A percentile compares a stretch with the other conserved stretches of the same genome.
Evolutionary conservation across 257 asterid genomes (phyloP).

Genomic region (Rehmannia glutinosa): DNA sequence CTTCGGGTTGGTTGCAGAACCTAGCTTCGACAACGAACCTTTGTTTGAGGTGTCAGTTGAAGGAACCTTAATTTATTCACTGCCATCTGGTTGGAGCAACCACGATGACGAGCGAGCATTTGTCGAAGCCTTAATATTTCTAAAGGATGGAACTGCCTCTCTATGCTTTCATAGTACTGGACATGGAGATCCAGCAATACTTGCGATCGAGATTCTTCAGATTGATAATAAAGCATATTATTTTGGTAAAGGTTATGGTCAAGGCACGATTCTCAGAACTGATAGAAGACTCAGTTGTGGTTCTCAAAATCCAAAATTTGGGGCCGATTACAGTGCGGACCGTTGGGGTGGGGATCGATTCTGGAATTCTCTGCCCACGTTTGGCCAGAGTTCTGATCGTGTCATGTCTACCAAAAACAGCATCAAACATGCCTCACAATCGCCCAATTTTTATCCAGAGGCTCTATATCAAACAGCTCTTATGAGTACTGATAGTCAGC

Average conservation of each 20-base stretch:
- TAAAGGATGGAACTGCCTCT: constrained; percentile 82
- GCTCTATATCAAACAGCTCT: constrained; percentile 79
- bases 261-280: constrained; percentile 80
- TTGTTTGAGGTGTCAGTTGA: constrained; percentile 85
- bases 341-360: constrained; percentile 96
- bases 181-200: constrained; percentile 91
- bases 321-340: constrained; percentile 71
- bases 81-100: constrained; percentile 95
- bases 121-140: constrained; percentile 71
- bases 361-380: constrained; percentile 60
- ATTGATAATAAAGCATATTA: constrained; percentile 68
- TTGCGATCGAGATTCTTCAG: constrained; percentile 90
- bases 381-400: constrained; percentile 51
- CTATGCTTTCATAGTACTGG: constrained; percentile 98
- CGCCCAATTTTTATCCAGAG: constrained; percentile 93
- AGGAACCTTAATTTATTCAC: constrained; percentile 79
- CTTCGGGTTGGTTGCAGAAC: constrained; percentile 67
- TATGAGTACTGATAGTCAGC: constrained; percentile 47
- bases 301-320: constrained; percentile 49
- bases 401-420: constrained; percentile 33
- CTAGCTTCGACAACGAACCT: constrained; percentile 81
- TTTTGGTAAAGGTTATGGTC: constrained; percentile 70
- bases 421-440: constrained; percentile 43
- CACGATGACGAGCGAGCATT: constrained; percentile 76
- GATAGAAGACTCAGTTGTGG: constrained; percentile 76